Percentiles rank a stretch among this genome's conserved stretches.
phyloP scores from a whole-genome alignment of 805 yeast species.

The Saccharomycopsis fibuligera region DNA sequence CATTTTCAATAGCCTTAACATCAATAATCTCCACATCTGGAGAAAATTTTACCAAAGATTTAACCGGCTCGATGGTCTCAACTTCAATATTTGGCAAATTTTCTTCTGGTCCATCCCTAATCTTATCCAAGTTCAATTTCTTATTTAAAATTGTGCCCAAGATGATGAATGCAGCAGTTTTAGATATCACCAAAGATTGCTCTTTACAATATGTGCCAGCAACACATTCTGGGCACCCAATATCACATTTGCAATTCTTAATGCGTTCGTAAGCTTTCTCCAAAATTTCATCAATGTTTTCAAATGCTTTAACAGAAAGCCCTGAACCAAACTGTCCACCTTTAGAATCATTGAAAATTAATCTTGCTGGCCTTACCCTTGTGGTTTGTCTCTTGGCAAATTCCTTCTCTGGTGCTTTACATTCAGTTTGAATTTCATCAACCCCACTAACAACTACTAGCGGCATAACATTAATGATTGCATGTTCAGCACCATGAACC shows the following conservation, averaged over 20 bases:
- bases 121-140: slow-evolving; percentile 33
- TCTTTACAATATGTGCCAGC: slow-evolving; percentile 80
- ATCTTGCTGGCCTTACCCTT: slow-evolving; percentile 79
- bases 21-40: slow-evolving; percentile 52
- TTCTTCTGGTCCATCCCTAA: slow-evolving; percentile 17
- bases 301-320: slow-evolving; percentile 70
- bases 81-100: slow-evolving; percentile 28
- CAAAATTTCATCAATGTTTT: slow-evolving; percentile 62
- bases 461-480: slow-evolving; percentile 73
- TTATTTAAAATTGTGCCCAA: slow-evolving; percentile 55
- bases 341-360: slow-evolving; percentile 76
- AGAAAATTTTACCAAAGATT: slow-evolving; percentile 52
- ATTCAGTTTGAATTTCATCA: slow-evolving; percentile 83
- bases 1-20: slow-evolving; percentile 25
- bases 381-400: slow-evolving; percentile 68
- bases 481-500: slow-evolving; percentile 96
- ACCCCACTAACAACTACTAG: slow-evolving; percentile 63
- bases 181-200: slow-evolving; percentile 73
- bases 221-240: slow-evolving; percentile 77
- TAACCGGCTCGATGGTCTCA: slow-evolving; percentile 61
- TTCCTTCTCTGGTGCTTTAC: slow-evolving; percentile 97
- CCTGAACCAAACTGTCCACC: slow-evolving; percentile 84
- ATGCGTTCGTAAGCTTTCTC: slow-evolving; percentile 53
- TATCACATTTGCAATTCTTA: slow-evolving; percentile 59
- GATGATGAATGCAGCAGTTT: slow-evolving; percentile 74